Evolutionary conservation across 2,329 filamentous ascomycete genomes (phyloP), one percentile per base, ranked within the genome.

Genomic region (Penicillium sp.): DNA sequence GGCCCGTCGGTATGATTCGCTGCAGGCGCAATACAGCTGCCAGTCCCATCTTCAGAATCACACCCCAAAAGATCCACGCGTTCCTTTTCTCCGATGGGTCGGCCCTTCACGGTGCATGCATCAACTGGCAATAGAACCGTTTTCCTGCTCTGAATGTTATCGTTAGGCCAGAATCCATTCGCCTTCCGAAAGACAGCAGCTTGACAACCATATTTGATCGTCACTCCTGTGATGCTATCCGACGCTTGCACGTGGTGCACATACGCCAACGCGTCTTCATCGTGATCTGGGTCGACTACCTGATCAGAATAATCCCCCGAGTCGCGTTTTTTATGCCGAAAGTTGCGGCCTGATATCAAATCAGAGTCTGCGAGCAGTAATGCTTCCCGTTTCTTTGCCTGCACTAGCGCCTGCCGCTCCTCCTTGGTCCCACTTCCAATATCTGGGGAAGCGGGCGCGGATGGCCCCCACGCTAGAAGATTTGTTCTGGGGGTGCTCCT

Each of bases 131-230:
- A 79, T 9, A 93, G 83, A 16, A 99, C 82, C 62, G 86, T 88
- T 68, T 90, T 90, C 57, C 93, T 87, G 48, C 87, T 86, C 72
- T 97, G 93, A 35, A 98, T 89, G 61, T 87, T 91, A 71, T 98
- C 95, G 62, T 92, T 91, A 7, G 92, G 91, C 95, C 95, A 99
- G 68, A 99, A 87, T 11, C 95, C 87, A 72, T 99, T 99, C 39
- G 91, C 87, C 71, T 90, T 95, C 57, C 91, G 84, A 63, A 99
- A 87, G 2, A 89, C 84, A 48, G 93, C 89, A 55, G 92, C 87
- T 61, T 90, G 86, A 72, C 93, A 98, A 66, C 90, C 89, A 75
- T 96, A 99, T 66, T 88, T 90, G 63, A 99, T 87, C 52, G 95
- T 89, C 50, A 99, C 87, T 3, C 95, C 93, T 1, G 93, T 92